Percentiles rank a stretch among this genome's conserved stretches.
These are phyloP conservation scores for Moringa oleifera DNA, from an alignment of 345 rosid genomes.

Conservation along the genomic window DNA sequence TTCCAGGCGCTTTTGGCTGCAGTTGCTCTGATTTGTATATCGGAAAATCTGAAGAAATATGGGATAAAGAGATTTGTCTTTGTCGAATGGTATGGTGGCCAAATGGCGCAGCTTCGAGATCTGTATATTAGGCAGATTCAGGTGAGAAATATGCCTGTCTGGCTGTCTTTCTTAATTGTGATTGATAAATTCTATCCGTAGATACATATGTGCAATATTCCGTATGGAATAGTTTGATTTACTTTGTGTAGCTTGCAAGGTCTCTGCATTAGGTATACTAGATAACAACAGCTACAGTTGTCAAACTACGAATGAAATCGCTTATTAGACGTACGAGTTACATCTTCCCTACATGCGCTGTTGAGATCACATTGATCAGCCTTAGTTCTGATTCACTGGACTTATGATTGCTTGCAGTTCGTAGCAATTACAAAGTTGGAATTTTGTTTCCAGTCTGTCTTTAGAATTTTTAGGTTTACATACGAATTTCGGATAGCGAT, in stretches of 20 bases:
- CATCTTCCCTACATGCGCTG: too few relatives aligned
- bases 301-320: too few relatives aligned
- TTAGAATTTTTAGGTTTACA: too few relatives aligned
- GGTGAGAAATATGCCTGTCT: slow-evolving; percentile 32
- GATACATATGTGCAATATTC: too few relatives aligned
- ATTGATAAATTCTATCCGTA: not conserved
- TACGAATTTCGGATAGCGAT: too few relatives aligned
- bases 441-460: too few relatives aligned
- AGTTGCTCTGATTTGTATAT: slow-evolving; percentile 64
- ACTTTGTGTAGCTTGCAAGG: not conserved
- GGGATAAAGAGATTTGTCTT: slow-evolving; percentile 68
- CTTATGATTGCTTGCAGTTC: too few relatives aligned
- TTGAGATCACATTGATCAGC: too few relatives aligned
- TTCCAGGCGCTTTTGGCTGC: slow-evolving; percentile 78
- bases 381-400: too few relatives aligned
- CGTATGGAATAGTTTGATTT: not conserved
- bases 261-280: not conserved
- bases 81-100: slow-evolving; percentile 66
- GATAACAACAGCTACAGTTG: too few relatives aligned
- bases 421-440: too few relatives aligned
- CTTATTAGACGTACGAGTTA: too few relatives aligned
- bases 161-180: not conserved
- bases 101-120: slow-evolving; percentile 38
- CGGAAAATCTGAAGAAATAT: slow-evolving; percentile 75
- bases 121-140: slow-evolving; percentile 55